Evolutionary conservation across 306 rosid species (phyloP).

Genomic region (Vigna trinervia): DNA sequence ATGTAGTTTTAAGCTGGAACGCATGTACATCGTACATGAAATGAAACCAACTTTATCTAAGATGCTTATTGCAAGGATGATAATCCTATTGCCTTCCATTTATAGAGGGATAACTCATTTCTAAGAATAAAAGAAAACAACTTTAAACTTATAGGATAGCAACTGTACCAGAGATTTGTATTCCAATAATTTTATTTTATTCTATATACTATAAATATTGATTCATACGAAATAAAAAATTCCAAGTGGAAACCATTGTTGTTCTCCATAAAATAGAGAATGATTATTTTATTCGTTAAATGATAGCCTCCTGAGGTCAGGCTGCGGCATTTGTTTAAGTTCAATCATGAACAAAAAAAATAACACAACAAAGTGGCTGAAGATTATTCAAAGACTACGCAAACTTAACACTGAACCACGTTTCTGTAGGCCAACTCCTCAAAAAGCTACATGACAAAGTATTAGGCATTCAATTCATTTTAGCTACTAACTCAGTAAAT

Average conservation of each 20-base stretch:
- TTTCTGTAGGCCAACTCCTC: slow-evolving; percentile 22
- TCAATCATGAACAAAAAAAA: slow-evolving; percentile 32
- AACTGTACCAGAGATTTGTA: background rate
- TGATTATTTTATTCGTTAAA: background rate
- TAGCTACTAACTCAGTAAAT: slow-evolving; percentile 3
- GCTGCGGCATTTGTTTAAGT: slow-evolving; percentile 1
- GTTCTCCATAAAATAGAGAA: slow-evolving; percentile 13
- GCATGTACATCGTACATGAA: background rate
- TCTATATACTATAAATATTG: slow-evolving; percentile 7
- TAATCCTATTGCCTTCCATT: too few relatives aligned
- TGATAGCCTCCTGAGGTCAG: background rate
- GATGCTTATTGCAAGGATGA: background rate
- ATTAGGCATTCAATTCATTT: background rate
- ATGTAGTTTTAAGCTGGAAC: too few relatives aligned
- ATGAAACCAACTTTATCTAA: background rate
- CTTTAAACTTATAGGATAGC: background rate
- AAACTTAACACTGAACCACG: slow-evolving; percentile 8
- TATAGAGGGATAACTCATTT: too few relatives aligned
- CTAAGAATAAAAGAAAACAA: too few relatives aligned
- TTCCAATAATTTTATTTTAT: slow-evolving; percentile 1
- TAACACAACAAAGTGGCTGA: slow-evolving; percentile 11
- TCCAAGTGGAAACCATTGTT: background rate
- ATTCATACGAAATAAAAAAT: slow-evolving; percentile 31
- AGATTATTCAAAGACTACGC: slow-evolving; percentile 36
- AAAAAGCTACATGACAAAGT: slow-evolving; percentile 17